Percentiles rank a stretch among this genome's conserved stretches.
Conservation (phyloP, 2,329 filamentous ascomycete species). For the Aotearoamyces nothofagi region DNA sequence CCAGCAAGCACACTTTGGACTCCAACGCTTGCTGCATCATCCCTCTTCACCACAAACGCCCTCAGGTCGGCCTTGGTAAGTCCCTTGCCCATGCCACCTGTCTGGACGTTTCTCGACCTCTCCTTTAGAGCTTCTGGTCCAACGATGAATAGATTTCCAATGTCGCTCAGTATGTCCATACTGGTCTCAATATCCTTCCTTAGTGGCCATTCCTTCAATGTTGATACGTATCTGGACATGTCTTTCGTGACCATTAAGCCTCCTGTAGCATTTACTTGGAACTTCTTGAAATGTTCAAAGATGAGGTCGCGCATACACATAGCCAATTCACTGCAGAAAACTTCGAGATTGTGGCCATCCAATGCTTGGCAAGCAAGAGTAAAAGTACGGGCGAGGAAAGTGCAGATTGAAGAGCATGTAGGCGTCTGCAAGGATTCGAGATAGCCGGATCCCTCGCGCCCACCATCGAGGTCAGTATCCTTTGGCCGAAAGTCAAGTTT, state of each 20-base stretch:
- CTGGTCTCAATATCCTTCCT: slow-evolving; percentile 50
- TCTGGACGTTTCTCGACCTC: slow-evolving; percentile 43
- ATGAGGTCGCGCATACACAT: slow-evolving; percentile 63
- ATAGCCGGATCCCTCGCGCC: slow-evolving; percentile 25
- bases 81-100: slow-evolving; percentile 31
- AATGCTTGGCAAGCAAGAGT: slow-evolving; percentile 51
- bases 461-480: slow-evolving; percentile 40
- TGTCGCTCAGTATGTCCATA: slow-evolving; percentile 80
- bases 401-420: slow-evolving; percentile 68
- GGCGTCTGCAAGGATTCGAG: slow-evolving; percentile 71
- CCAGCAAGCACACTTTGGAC: slow-evolving; percentile 67
- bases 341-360: slow-evolving; percentile 69
- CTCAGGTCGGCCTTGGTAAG: slow-evolving; percentile 57
- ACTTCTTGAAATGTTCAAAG: slow-evolving; percentile 89
- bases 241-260: slow-evolving; percentile 94
- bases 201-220: slow-evolving; percentile 70
- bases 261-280: slow-evolving; percentile 82
- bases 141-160: slow-evolving; percentile 92
- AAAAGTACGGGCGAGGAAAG: slow-evolving; percentile 60
- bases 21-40: slow-evolving; percentile 67
- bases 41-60: slow-evolving; percentile 70
- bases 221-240: slow-evolving; percentile 80
- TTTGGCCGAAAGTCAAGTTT: slow-evolving; percentile 57
- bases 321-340: slow-evolving; percentile 73
- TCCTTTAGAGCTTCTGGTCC: slow-evolving; percentile 65